These are phyloP conservation scores for Trichoderma orchidacearum DNA, from an alignment of 495 filamentous ascomycete genomes.

Conservation along the genomic window DNA sequence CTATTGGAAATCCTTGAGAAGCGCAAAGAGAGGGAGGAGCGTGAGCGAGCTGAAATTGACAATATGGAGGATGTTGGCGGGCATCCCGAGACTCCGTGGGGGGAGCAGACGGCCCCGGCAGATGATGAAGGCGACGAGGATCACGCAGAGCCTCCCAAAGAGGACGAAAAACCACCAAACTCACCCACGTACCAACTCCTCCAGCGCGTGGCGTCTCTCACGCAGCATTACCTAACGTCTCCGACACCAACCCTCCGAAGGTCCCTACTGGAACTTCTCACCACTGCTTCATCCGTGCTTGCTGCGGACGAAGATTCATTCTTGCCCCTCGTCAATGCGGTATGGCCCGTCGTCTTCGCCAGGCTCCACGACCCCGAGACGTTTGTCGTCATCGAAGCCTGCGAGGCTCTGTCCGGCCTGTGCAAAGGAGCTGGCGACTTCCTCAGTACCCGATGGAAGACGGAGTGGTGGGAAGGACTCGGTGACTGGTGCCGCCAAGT, in stretches of 20 bases:
- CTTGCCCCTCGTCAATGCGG: constrained; percentile 72
- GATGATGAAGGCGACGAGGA: constrained; percentile 6
- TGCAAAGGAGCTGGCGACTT: constrained; percentile 66
- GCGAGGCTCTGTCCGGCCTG: constrained; percentile 48
- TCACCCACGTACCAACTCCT: constrained; percentile 49
- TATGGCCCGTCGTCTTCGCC: constrained; percentile 69
- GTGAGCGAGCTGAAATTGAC: background rate
- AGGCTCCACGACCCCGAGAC: constrained; percentile 63
- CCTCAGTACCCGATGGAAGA: constrained; percentile 52
- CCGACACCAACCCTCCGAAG: constrained; percentile 65
- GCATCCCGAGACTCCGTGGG: constrained; percentile 10
- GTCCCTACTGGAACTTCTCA: constrained; percentile 60
- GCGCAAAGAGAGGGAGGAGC: constrained; percentile 1
- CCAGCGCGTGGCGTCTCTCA: constrained; percentile 51
- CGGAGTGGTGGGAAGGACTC: constrained; percentile 48
- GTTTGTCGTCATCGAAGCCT: constrained; percentile 58
- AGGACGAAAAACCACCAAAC: constrained; percentile 34
- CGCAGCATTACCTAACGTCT: constrained; percentile 77
- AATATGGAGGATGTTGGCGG: background rate
- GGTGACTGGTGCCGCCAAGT: constrained; percentile 22
- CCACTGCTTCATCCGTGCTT: constrained; percentile 52
- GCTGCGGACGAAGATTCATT: constrained; percentile 65
- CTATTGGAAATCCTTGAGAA: background rate
- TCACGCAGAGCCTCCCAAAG: constrained; percentile 11
- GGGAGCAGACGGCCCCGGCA: constrained; percentile 6